Conservation (phyloP, 2,329 filamentous ascomycete genomes). For the Cercospora brassicicola region DNA sequence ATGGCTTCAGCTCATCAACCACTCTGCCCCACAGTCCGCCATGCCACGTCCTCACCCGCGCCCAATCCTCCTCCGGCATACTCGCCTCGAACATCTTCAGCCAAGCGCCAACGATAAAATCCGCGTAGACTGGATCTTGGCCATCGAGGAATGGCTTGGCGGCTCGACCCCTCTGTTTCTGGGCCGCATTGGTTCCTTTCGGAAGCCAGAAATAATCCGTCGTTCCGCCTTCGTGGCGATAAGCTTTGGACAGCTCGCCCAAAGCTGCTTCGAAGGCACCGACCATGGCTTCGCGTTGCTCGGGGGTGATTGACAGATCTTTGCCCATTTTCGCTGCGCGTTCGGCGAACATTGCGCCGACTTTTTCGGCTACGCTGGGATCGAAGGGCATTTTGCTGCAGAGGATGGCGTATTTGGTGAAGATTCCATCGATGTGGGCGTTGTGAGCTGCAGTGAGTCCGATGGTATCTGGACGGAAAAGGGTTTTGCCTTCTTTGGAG, state of each 20-base stretch:
- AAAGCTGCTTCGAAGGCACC: slow-evolving; percentile 47
- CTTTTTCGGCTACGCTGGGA: slow-evolving; percentile 48
- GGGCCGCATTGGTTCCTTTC: slow-evolving; percentile 21
- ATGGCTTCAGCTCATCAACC: slow-evolving; percentile 45
- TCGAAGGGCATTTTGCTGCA: slow-evolving; percentile 53
- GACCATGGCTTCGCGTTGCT: slow-evolving; percentile 44
- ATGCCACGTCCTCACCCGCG: slow-evolving; percentile 52
- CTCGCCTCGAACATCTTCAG: slow-evolving; percentile 48
- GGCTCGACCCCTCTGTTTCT: slow-evolving; percentile 22
- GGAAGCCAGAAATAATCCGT: slow-evolving; percentile 29
- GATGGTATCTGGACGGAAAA: slow-evolving; percentile 50
- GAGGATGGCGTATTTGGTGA: slow-evolving; percentile 51
- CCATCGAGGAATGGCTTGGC: slow-evolving; percentile 55
- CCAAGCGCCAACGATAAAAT: slow-evolving; percentile 60
- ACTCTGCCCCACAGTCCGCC: slow-evolving; percentile 53
- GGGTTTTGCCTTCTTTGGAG: slow-evolving; percentile 40
- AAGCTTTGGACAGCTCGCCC: slow-evolving; percentile 47
- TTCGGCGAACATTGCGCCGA: slow-evolving; percentile 51
- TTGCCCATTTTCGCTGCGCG: slow-evolving; percentile 45
- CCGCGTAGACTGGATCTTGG: slow-evolving; percentile 51
- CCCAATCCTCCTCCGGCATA: slow-evolving; percentile 52
- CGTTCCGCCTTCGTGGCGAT: slow-evolving; percentile 39
- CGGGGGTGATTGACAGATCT: slow-evolving; percentile 41
- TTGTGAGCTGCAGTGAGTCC: slow-evolving; percentile 54
- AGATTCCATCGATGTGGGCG: slow-evolving; percentile 55